Percentiles rank a stretch among this genome's conserved stretches.
Evolutionary conservation across 306 rosid genomes (phyloP).

Genomic region (Inga oerstediana): DNA sequence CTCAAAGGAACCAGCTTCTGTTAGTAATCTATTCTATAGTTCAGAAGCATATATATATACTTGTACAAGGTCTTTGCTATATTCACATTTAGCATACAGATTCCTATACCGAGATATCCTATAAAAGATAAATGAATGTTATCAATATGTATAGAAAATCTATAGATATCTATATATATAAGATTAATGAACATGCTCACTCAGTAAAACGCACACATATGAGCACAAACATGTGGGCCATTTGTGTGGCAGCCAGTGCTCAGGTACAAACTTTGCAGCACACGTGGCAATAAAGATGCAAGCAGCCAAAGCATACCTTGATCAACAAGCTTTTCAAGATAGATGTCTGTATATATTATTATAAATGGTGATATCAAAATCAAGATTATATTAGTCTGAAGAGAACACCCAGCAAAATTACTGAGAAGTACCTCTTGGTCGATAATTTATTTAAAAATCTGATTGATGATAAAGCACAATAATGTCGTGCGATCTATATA

Average conservation of each 20-base stretch:
- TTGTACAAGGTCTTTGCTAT: neutral
- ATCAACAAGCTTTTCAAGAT: slow-evolving; percentile 33
- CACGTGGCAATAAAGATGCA: slow-evolving; percentile 37
- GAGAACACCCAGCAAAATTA: too few species aligned
- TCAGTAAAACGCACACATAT: neutral
- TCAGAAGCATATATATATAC: slow-evolving; percentile 5
- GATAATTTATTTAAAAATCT: too few species aligned
- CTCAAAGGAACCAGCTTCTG: slow-evolving; percentile 55
- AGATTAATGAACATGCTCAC: neutral
- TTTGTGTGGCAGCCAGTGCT: slow-evolving; percentile 35
- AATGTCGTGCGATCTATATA: too few species aligned
- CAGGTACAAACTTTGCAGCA: slow-evolving; percentile 31
- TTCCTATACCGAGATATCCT: slow-evolving; percentile 33
- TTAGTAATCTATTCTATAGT: slow-evolving; percentile 37
- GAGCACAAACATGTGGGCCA: slow-evolving; percentile 50
- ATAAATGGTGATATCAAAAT: slow-evolving; percentile 3
- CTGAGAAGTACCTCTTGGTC: too few species aligned
- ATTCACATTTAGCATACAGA: slow-evolving; percentile 29
- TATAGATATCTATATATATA: neutral
- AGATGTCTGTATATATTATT: neutral
- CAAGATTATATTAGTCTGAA: neutral
- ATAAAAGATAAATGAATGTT: neutral
- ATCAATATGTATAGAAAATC: neutral
- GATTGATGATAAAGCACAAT: too few species aligned
- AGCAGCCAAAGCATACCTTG: slow-evolving; percentile 29